Conservation (phyloP, 1,284 basidiomycete species). For the Butyriboletus regius region DNA sequence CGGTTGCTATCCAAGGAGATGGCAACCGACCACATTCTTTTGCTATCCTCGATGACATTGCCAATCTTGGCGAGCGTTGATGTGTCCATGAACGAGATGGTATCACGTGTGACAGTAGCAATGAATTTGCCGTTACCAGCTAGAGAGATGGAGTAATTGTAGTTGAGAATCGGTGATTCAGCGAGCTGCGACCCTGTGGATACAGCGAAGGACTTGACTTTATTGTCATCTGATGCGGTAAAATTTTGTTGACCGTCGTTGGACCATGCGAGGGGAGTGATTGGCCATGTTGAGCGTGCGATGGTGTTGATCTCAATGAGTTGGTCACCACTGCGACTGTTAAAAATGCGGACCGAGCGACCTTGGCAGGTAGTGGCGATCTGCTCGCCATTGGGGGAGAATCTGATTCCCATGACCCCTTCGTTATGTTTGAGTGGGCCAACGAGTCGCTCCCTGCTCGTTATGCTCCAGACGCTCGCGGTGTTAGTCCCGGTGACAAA, state of each 20-base stretch:
- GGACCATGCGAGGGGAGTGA: too few species aligned
- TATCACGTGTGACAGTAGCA: rapidly evolving
- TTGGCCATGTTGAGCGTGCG: too few species aligned
- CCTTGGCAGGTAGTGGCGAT: not conserved
- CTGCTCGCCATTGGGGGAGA: too few species aligned
- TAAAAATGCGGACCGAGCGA: too few species aligned
- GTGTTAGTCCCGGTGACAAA: not conserved
- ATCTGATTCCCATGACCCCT: rapidly evolving
- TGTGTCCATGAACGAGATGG: not conserved
- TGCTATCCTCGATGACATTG: not conserved
- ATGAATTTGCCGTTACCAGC: not conserved
- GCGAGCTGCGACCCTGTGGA: too few species aligned
- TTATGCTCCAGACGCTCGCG: not conserved
- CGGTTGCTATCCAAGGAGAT: not conserved
- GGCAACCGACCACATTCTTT: not conserved
- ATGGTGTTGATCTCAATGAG: not conserved
- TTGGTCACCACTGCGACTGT: too few species aligned
- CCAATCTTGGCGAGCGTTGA: not conserved
- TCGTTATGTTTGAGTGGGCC: not conserved
- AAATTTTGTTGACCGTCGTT: too few species aligned
- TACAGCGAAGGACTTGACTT: too few species aligned
- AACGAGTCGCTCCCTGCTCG: not conserved
- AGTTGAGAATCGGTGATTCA: not conserved
- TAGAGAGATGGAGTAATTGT: too few species aligned
- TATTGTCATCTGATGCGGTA: too few species aligned